phyloP scores from a whole-genome alignment of 2,329 filamentous ascomycete species.

The Trichophaea hybrida region DNA sequence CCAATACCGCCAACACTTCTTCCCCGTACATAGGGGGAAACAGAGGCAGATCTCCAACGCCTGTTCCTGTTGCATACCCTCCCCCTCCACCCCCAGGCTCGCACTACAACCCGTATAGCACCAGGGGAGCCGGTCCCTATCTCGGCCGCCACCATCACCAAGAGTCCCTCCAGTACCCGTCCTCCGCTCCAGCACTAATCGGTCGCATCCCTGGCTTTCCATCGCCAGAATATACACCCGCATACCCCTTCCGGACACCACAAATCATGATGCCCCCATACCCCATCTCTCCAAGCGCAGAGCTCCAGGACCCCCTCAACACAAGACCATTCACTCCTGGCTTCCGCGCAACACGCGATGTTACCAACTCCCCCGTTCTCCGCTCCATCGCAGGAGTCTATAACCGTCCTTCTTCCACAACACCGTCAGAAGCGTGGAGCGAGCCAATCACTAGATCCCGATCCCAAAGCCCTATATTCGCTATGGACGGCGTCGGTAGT shows the following conservation, averaged over 20 bases:
- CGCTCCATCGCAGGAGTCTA: neutral
- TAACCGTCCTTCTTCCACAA: neutral
- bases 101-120: neutral
- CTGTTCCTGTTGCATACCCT: neutral
- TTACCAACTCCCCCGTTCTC: neutral
- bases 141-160: neutral
- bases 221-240: constrained; percentile 2
- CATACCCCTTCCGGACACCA: neutral
- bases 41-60: neutral
- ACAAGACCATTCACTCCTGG: constrained; percentile 15
- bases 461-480: neutral
- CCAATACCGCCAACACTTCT: neutral
- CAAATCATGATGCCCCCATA: constrained; percentile 6
- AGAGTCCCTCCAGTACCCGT: neutral
- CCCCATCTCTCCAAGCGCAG: constrained; percentile 12
- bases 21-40: neutral
- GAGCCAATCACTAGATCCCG: neutral
- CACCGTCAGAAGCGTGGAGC: constrained; percentile 1
- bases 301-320: constrained; percentile 9
- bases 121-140: neutral
- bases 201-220: neutral
- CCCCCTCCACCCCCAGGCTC: neutral
- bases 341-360: constrained; percentile 8
- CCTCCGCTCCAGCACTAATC: neutral
- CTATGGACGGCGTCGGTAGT: neutral